These are phyloP conservation scores for Fagus sylvatica DNA, from an alignment of 306 rosid genomes.

Conservation along the genomic window DNA sequence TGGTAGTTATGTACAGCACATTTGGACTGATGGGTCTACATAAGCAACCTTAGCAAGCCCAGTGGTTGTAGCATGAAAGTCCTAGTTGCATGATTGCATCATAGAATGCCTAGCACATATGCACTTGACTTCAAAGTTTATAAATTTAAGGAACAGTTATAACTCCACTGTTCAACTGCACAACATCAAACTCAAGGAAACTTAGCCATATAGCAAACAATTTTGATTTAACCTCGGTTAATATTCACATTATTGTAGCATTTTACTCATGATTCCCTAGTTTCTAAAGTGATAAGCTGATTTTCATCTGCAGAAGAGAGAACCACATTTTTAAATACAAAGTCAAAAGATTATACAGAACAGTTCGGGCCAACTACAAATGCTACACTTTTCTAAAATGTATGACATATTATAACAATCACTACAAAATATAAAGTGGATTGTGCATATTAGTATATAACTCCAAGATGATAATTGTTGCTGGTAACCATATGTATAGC, in stretches of 20 bases:
- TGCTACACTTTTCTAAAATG: background rate
- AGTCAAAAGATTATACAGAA: background rate
- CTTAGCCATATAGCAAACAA: background rate
- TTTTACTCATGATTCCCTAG: background rate
- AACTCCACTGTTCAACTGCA: background rate
- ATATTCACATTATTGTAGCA: background rate
- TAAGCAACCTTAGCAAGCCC: background rate
- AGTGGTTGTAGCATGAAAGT: background rate
- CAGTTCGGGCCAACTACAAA: background rate
- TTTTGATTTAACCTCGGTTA: background rate
- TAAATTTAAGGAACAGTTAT: background rate
- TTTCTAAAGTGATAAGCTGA: background rate
- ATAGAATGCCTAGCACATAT: background rate
- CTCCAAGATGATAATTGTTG: constrained; percentile 18
- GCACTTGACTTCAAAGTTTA: background rate
- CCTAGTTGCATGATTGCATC: background rate
- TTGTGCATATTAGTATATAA: constrained; percentile 13
- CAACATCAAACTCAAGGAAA: background rate
- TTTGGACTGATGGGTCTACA: background rate
- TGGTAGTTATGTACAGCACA: background rate
- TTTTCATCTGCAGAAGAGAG: background rate
- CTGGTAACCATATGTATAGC: constrained; percentile 6
- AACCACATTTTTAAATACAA: background rate
- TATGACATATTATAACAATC: background rate
- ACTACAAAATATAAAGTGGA: background rate